Evolutionary conservation across 129 eudicot species (phyloP), one percentile per base, ranked within the genome.

Genomic region (Lactuca saligna): DNA sequence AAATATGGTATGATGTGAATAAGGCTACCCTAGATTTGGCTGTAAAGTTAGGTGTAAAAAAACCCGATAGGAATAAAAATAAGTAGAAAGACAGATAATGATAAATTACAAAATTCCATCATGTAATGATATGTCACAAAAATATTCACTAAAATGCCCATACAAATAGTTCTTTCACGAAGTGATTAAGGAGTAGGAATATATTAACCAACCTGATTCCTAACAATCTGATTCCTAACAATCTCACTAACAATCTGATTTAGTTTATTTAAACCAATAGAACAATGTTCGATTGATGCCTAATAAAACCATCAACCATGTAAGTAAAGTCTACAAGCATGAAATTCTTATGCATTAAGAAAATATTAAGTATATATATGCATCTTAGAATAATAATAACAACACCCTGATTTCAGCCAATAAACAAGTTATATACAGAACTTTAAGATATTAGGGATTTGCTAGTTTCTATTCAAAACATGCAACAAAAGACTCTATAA

Each of bases 21-120:
- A 87, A 71, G 98, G 88, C 86, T 87, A 75, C 63, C 96, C 98
- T 8, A 97, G 91, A 83, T 84, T 93, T 65, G 90, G 86, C 98
- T 93, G 88, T 53, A n/a, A n/a, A n/a, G n/a, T n/a, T n/a, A n/a
- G n/a, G n/a, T n/a, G n/a, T n/a, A n/a, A n/a, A n/a, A 38, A 41
- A 44, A 57, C 14, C 31, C 56, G 39, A 14, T 58, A 50, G 35
- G 53, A 67, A 65, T 34, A 7, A 48, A 12, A 14, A 39, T 0
- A 35, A n/a, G 67, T 20, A 50, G 58, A 41, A 59, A 29, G 50
- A 67, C 56, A 31, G 34, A 65, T 57, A 48, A 35, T 6, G 11
- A 66, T 1, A 34, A 33, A 49, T 35, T 44, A 48, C 37, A 49
- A 33, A 75, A 65, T 20, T 20, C 25, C 25, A 20, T 20, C 25